Conservation (phyloP, 768 basidiomycete genomes). For the Vishniacozyma victoriae region DNA sequence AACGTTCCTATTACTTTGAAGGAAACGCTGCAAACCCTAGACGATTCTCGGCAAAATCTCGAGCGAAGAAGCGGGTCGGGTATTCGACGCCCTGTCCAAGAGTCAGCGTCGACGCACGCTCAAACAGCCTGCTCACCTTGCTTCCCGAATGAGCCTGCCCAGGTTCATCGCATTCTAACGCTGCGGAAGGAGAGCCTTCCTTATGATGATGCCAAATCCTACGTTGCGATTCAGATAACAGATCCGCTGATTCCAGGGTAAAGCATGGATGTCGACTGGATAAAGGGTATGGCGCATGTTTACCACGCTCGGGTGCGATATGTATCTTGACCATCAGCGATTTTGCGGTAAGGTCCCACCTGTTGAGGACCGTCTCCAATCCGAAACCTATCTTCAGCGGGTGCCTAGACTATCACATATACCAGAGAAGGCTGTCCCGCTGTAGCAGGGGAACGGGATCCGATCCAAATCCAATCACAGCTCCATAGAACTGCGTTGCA, state of each 20-base stretch:
- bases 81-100: constrained; percentile 33
- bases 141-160: constrained; percentile 31
- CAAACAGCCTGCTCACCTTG: constrained; percentile 16
- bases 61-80: constrained; percentile 41
- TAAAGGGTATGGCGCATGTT: constrained; percentile 6
- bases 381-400: constrained; percentile 29
- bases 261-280: constrained; percentile 41
- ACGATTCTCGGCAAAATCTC: constrained; percentile 41
- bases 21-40: constrained; percentile 36
- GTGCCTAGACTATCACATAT: constrained; percentile 8
- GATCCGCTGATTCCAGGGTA: constrained; percentile 18
- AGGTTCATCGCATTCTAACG: constrained; percentile 33
- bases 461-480: constrained; percentile 32
- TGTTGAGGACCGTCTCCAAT: constrained; percentile 38
- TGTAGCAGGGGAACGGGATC: constrained; percentile 37
- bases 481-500: constrained; percentile 41
- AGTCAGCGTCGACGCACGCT: not conserved
- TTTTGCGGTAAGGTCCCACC: no score
- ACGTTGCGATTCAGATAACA: constrained; percentile 27
- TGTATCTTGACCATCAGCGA: not conserved
- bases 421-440: constrained; percentile 34
- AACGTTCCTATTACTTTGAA: no score
- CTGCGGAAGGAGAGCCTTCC: constrained; percentile 17
- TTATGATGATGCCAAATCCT: constrained; percentile 36
- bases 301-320: not conserved